phyloP scores from a whole-genome alignment of 192 early-diverging fungal species.

The Physocladia obscura region DNA sequence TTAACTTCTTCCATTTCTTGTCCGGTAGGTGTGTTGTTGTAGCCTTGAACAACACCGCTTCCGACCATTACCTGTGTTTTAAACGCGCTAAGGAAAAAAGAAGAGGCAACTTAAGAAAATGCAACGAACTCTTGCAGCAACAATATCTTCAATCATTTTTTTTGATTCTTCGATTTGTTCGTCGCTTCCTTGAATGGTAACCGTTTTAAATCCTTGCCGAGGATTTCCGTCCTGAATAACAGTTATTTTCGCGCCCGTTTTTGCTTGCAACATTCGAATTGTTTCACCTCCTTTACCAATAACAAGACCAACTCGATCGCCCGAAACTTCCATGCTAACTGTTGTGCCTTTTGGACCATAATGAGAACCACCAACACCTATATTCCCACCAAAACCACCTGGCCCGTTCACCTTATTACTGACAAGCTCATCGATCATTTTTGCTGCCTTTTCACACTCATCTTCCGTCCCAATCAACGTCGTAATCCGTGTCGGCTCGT shows the following conservation, averaged over 20 bases:
- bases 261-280: constrained; percentile 73
- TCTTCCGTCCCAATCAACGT: constrained; percentile 70
- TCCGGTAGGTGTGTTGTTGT: neutral
- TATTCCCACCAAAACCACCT: constrained; percentile 23
- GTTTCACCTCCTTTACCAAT: constrained; percentile 76
- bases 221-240: constrained; percentile 45
- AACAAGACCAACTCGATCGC: constrained; percentile 75
- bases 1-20: constrained; percentile 16
- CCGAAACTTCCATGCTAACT: constrained; percentile 62
- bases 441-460: constrained; percentile 68
- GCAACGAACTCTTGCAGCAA: constrained; percentile 10
- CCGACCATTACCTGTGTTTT: constrained; percentile 2
- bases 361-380: constrained; percentile 31
- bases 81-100: neutral
- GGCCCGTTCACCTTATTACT: constrained; percentile 27
- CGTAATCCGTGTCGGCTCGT: constrained; percentile 29
- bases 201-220: constrained; percentile 36
- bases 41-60: neutral
- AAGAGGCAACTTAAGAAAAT: neutral
- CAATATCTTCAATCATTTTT: constrained; percentile 37
- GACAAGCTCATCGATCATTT: constrained; percentile 76
- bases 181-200: constrained; percentile 45
- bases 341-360: constrained; percentile 36
- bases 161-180: constrained; percentile 45
- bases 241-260: constrained; percentile 72